These are phyloP conservation scores for Penicillium mononematosum DNA, from an alignment of 495 filamentous ascomycete genomes.

Conservation along the genomic window DNA sequence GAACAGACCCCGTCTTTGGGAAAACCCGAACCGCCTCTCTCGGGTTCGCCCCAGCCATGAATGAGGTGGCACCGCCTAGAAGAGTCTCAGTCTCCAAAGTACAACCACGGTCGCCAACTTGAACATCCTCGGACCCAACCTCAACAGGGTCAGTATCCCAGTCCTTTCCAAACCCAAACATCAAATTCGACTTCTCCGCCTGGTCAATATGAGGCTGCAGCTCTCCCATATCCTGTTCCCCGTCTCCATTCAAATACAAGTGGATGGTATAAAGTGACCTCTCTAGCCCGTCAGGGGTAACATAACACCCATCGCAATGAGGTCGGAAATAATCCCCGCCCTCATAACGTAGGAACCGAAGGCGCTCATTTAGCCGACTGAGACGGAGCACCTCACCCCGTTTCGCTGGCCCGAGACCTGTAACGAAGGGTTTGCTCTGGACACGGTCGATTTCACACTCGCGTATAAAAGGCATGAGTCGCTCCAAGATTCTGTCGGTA, in stretches of 20 bases:
- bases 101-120: not conserved
- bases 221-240: conserved; percentile 43
- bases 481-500: conserved; percentile 58
- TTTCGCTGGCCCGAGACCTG: conserved; percentile 45
- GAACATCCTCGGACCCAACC: not conserved
- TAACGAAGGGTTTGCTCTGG: conserved; percentile 41
- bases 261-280: conserved; percentile 74
- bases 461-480: conserved; percentile 52
- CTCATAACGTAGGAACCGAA: conserved; percentile 78
- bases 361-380: conserved; percentile 67
- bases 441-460: conserved; percentile 38
- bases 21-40: conserved; percentile 57
- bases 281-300: conserved; percentile 57
- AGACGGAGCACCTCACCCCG: conserved; percentile 54
- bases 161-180: conserved; percentile 15
- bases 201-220: conserved; percentile 26
- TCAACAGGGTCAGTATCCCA: conserved; percentile 18
- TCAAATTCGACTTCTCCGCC: conserved; percentile 15
- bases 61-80: conserved; percentile 63
- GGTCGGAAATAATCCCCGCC: conserved; percentile 75
- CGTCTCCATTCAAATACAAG: conserved; percentile 71
- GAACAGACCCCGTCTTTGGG: conserved; percentile 66
- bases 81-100: conserved; percentile 12
- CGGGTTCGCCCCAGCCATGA: conserved; percentile 46
- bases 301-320: conserved; percentile 72